Conservation (phyloP, 225 moss, liverwort and hornwort species). For the Marchantia paleacea region DNA sequence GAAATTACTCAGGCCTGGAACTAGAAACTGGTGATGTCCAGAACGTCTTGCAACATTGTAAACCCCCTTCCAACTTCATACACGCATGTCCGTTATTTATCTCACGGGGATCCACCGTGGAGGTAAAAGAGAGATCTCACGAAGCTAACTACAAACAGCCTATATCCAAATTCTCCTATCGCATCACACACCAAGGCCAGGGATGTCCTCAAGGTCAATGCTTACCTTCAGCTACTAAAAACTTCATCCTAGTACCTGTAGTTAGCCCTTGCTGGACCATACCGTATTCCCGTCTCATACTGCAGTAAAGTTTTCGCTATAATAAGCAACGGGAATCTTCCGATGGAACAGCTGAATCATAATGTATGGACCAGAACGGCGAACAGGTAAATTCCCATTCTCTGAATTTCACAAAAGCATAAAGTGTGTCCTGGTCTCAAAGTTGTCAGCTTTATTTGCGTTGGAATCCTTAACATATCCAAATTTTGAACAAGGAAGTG, state of each 20-base stretch:
- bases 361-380: background rate
- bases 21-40: no score
- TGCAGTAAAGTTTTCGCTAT: background rate
- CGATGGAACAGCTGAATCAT: no score
- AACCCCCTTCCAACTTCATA: no score
- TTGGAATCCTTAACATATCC: background rate
- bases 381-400: background rate
- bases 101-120: no score
- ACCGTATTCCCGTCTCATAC: background rate
- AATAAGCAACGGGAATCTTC: background rate
- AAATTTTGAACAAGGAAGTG: background rate
- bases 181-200: background rate
- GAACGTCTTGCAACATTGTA: no score
- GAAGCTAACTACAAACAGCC: background rate
- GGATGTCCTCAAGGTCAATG: background rate
- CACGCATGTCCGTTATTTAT: no score
- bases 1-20: no score
- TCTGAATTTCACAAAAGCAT: background rate
- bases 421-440: background rate
- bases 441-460: constrained; percentile 3
- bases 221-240: background rate
- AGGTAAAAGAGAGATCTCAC: background rate
- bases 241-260: background rate
- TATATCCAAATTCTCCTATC: background rate
- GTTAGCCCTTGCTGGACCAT: background rate